Percentiles rank a stretch among this genome's conserved stretches.
phyloP scores from a whole-genome alignment of 345 rosid species.

The Sonneratia alba region DNA sequence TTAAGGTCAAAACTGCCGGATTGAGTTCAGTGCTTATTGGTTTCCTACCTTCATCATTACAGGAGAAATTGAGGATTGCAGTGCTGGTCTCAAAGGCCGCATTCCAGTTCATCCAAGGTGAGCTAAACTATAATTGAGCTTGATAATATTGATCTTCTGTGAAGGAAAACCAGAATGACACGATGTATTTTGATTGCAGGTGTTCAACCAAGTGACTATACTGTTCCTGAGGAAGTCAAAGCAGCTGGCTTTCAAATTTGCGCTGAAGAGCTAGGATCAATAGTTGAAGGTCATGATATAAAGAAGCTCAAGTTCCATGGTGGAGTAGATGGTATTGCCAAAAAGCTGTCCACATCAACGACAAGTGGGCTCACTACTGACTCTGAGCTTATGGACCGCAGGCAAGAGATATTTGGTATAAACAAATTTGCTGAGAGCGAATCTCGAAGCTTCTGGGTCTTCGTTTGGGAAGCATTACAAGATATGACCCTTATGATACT shows the following conservation, averaged over 20 bases:
- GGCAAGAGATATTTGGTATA: constrained; percentile 71
- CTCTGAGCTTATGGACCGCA: constrained; percentile 21
- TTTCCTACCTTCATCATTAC: constrained; percentile 10
- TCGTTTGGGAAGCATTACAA: constrained; percentile 92
- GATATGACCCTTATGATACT: constrained; percentile 93
- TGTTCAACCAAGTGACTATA: constrained; percentile 60
- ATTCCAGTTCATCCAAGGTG: constrained; percentile 70
- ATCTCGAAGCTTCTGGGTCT: constrained; percentile 58
- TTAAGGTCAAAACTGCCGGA: not conserved
- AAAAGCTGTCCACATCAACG: constrained; percentile 54
- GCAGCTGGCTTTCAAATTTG: constrained; percentile 76
- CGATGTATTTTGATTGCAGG: constrained; percentile 23
- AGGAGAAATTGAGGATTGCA: constrained; percentile 85
- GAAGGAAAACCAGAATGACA: not conserved
- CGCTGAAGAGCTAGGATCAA: constrained; percentile 78
- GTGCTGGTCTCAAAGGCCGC: constrained; percentile 93
- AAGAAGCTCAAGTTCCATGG: constrained; percentile 74
- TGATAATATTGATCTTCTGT: not conserved
- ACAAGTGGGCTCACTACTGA: constrained; percentile 42
- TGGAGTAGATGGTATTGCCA: constrained; percentile 57
- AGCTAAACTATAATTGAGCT: constrained; percentile 2
- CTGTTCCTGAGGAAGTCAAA: constrained; percentile 70
- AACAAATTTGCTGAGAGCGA: constrained; percentile 75
- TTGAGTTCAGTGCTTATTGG: not conserved
- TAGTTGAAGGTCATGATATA: constrained; percentile 69